These are phyloP conservation scores for Tripterygium wilfordii DNA, from an alignment of 177 flowering plant species.

Conservation along the genomic window DNA sequence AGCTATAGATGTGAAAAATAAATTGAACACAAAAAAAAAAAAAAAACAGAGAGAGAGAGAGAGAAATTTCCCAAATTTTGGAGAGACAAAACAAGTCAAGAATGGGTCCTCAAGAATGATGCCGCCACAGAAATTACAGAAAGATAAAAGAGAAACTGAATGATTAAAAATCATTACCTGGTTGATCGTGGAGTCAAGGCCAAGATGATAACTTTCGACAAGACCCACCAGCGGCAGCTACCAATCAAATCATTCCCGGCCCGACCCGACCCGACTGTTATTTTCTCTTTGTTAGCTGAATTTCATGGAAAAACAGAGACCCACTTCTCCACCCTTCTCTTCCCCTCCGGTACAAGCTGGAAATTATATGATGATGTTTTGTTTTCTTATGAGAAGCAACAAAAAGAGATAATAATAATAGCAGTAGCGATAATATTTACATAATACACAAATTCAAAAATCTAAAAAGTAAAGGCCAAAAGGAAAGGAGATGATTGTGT, in stretches of 20 bases:
- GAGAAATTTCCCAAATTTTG: too few species aligned
- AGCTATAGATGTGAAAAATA: neutral
- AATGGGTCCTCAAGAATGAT: too few species aligned
- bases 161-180: slow-evolving; percentile 16
- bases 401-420: too few species aligned
- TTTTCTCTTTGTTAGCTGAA: neutral
- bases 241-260: neutral
- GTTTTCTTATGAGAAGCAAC: neutral
- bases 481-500: slow-evolving; percentile 3
- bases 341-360: neutral
- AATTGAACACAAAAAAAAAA: neutral
- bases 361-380: slow-evolving; percentile 5
- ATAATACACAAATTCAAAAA: neutral
- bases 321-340: neutral
- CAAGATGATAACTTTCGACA: slow-evolving; percentile 3
- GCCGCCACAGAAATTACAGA: too few species aligned
- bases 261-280: neutral
- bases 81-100: too few species aligned
- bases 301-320: slow-evolving; percentile 1
- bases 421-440: neutral
- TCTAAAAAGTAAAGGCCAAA: neutral
- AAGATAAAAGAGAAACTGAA: too few species aligned
- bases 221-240: slow-evolving; percentile 15
- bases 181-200: slow-evolving; percentile 14
- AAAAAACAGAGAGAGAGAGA: slow-evolving; percentile 1